Conservation (phyloP, 2,329 filamentous ascomycete species). For the Coniochaeta sp. region DNA sequence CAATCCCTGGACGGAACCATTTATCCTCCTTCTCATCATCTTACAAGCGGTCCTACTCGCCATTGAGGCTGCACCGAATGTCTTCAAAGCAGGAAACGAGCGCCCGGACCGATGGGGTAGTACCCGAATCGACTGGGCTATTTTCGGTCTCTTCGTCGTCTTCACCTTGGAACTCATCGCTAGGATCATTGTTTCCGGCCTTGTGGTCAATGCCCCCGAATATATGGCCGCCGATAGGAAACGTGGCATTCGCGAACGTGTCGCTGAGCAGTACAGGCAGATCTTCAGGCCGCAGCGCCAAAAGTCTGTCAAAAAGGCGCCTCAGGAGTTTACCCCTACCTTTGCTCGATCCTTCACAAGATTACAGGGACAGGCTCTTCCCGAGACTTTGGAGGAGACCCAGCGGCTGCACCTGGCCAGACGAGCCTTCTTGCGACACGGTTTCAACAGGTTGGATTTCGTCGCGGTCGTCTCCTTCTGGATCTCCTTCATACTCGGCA, state of each 20-base stretch:
- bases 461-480: slow-evolving; percentile 92
- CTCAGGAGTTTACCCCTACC: slow-evolving; percentile 48
- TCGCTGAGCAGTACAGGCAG: slow-evolving; percentile 68
- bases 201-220: slow-evolving; percentile 82
- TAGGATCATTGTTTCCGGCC: slow-evolving; percentile 86
- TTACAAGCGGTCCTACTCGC: slow-evolving; percentile 83
- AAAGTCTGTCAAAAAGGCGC: slow-evolving; percentile 52
- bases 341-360: slow-evolving; percentile 75
- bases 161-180: slow-evolving; percentile 83
- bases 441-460: slow-evolving; percentile 93
- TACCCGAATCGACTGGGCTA: slow-evolving; percentile 66
- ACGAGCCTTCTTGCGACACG: slow-evolving; percentile 86
- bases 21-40: slow-evolving; percentile 81
- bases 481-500: slow-evolving; percentile 73
- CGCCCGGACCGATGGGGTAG: slow-evolving; percentile 61
- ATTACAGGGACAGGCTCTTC: slow-evolving; percentile 54
- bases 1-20: slow-evolving; percentile 77
- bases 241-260: slow-evolving; percentile 64
- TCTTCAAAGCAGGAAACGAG: slow-evolving; percentile 55
- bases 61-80: slow-evolving; percentile 69
- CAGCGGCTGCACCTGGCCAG: slow-evolving; percentile 81
- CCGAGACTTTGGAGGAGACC: slow-evolving; percentile 64
- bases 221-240: slow-evolving; percentile 86
- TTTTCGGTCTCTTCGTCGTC: slow-evolving; percentile 77
- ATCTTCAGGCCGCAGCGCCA: slow-evolving; percentile 79